These are phyloP conservation scores for Phylloporus arenicola DNA, from an alignment of 768 basidiomycete species.

Conservation along the genomic window DNA sequence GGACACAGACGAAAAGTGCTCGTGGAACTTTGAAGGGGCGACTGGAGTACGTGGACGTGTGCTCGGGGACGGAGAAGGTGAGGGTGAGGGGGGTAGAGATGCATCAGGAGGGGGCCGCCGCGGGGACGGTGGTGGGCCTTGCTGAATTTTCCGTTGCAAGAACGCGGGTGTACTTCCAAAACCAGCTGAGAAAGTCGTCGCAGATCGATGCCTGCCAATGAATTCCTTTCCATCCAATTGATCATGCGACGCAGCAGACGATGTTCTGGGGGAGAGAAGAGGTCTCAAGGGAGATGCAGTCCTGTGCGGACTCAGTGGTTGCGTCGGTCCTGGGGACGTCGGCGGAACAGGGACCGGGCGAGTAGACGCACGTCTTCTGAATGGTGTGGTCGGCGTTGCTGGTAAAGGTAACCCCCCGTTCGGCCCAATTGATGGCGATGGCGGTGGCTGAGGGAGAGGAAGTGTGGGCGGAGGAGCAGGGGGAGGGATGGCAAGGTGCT, in stretches of 20 bases:
- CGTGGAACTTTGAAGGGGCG: conserved; percentile 28
- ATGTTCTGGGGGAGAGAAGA: conserved; percentile 14
- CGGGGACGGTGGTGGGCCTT: conserved; percentile 21
- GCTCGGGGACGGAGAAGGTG: neutral
- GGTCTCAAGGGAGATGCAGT: conserved; percentile 20
- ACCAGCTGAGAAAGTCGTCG: conserved; percentile 1
- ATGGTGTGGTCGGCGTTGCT: neutral
- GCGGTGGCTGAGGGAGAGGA: conserved; percentile 27
- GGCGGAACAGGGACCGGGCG: conserved; percentile 17
- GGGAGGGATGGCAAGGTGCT: conserved; percentile 26
- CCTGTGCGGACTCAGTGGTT: conserved; percentile 12
- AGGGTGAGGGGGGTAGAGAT: conserved; percentile 28
- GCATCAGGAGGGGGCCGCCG: conserved; percentile 25
- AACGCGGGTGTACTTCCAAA: conserved; percentile 21
- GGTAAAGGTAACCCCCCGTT: conserved; percentile 2
- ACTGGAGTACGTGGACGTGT: conserved; percentile 10
- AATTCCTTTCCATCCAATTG: conserved; percentile 7
- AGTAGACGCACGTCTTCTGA: conserved; percentile 9
- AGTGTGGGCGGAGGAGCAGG: conserved; percentile 28
- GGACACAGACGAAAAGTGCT: conserved; percentile 29
- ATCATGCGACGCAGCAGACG: conserved; percentile 2
- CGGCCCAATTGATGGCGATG: conserved; percentile 8
- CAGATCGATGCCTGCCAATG: conserved; percentile 14
- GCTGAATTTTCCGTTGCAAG: conserved; percentile 27
- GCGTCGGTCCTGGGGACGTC: conserved; percentile 5